phyloP scores from a whole-genome alignment of 345 rosid genomes.

The Ricinus communis region DNA sequence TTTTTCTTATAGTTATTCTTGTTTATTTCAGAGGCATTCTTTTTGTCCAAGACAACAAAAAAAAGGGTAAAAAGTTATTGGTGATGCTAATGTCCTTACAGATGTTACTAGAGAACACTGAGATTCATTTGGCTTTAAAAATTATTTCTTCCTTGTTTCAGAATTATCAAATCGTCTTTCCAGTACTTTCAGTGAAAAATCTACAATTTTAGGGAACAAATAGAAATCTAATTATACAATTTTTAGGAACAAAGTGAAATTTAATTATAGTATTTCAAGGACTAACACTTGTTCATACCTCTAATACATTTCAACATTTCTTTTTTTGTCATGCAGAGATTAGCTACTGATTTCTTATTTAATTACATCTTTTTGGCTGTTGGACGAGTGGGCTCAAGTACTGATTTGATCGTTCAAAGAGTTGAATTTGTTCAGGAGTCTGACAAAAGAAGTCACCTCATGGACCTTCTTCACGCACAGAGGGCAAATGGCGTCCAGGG shows the following conservation, averaged over 20 bases:
- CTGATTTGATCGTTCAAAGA: slow-evolving; percentile 95
- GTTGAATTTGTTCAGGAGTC: slow-evolving; percentile 91
- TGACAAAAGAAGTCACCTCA: slow-evolving; percentile 98
- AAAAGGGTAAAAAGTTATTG: neutral
- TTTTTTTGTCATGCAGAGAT: slow-evolving; percentile 65
- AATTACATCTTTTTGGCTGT: slow-evolving; percentile 89
- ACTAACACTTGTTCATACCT: neutral
- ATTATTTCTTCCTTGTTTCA: no score
- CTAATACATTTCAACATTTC: neutral
- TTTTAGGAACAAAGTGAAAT: no score
- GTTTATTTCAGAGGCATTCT: neutral
- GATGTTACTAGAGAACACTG: no score
- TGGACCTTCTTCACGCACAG: slow-evolving; percentile 99
- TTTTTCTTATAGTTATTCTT: neutral
- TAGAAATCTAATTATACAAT: no score
- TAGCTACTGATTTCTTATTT: slow-evolving; percentile 86
- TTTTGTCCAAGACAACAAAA: no score
- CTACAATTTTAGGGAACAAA: no score
- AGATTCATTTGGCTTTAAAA: no score
- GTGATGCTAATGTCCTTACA: neutral
- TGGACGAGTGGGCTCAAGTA: slow-evolving; percentile 98
- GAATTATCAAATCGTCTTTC: no score
- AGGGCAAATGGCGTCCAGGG: slow-evolving; percentile 69
- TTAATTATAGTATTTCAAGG: no score
- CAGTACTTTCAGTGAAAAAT: no score